These are phyloP conservation scores for Coemansia asiatica DNA, from an alignment of 192 early-diverging fungal genomes.

Conservation along the genomic window DNA sequence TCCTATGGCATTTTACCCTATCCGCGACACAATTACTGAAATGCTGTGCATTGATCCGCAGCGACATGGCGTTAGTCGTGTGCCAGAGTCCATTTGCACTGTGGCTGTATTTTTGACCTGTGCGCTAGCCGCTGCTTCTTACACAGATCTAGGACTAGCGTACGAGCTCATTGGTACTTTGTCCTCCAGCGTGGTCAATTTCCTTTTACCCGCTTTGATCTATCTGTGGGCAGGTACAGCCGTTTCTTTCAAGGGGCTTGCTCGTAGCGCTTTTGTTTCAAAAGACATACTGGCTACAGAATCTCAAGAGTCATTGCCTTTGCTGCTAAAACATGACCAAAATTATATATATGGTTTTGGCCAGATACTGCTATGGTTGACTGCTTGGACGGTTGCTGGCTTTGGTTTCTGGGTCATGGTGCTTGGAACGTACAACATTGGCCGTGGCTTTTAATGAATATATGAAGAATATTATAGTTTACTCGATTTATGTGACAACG, in stretches of 20 bases:
- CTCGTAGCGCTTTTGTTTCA: not conserved
- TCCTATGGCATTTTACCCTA: slow-evolving; percentile 48
- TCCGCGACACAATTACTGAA: slow-evolving; percentile 39
- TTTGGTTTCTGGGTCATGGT: slow-evolving; percentile 50
- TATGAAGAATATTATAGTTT: too few species aligned
- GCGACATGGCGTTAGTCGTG: slow-evolving; percentile 15
- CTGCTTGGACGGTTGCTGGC: slow-evolving; percentile 26
- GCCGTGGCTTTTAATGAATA: not conserved
- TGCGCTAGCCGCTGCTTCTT: slow-evolving; percentile 13
- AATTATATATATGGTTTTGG: not conserved
- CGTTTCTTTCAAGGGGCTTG: slow-evolving; percentile 10
- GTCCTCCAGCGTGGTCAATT: slow-evolving; percentile 37
- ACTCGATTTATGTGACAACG: too few species aligned
- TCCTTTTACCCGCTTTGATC: slow-evolving; percentile 34
- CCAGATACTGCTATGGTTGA: slow-evolving; percentile 20
- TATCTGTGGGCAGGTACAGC: slow-evolving; percentile 43
- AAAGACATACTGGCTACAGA: not conserved
- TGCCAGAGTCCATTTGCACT: slow-evolving; percentile 25
- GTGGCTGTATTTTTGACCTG: slow-evolving; percentile 25
- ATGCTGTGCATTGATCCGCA: slow-evolving; percentile 34
- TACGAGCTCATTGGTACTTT: slow-evolving; percentile 44
- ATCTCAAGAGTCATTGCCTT: not conserved
- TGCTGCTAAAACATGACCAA: not conserved
- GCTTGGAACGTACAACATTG: slow-evolving; percentile 31
- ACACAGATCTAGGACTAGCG: slow-evolving; percentile 37